A percentile compares a stretch with the other conserved stretches of the same genome.
phyloP scores from a whole-genome alignment of 2,329 filamentous ascomycete species.

The Balansia obtecta region DNA sequence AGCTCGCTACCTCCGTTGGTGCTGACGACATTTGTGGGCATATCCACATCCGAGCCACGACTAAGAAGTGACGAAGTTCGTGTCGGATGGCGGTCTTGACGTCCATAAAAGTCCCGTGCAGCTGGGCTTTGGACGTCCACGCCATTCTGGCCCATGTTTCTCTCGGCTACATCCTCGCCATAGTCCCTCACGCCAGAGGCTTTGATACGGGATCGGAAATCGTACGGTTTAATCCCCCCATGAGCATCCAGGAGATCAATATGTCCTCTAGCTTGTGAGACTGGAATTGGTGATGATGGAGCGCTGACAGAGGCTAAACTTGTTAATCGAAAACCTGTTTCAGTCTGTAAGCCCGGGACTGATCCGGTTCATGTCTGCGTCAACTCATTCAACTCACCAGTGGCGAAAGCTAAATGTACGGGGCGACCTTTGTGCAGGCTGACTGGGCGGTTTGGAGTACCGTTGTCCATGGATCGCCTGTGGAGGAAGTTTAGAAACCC shows the following conservation, averaged over 20 bases:
- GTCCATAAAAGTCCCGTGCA: conserved; percentile 20
- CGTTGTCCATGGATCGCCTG: not conserved
- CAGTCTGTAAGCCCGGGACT: not conserved
- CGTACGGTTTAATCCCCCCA: conserved; percentile 27
- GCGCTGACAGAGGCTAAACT: not conserved
- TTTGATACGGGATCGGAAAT: conserved; percentile 32
- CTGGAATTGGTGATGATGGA: not conserved
- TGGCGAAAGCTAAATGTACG: not conserved
- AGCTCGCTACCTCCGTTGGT: conserved; percentile 1
- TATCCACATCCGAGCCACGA: not conserved
- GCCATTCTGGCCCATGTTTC: conserved; percentile 34
- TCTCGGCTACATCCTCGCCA: conserved; percentile 48
- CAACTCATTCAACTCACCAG: not conserved
- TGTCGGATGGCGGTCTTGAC: not conserved
- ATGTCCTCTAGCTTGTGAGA: not conserved
- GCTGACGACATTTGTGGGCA: not conserved
- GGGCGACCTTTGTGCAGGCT: not conserved
- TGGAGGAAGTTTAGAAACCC: conserved; percentile 5
- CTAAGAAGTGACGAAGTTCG: conserved; percentile 5
- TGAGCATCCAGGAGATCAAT: conserved; percentile 16
- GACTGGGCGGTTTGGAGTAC: not conserved
- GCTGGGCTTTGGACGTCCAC: conserved; percentile 19
- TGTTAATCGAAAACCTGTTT: not conserved
- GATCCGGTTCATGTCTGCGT: not conserved
- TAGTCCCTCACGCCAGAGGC: conserved; percentile 38